Evolutionary conservation across 495 filamentous ascomycete genomes (phyloP), one percentile per base, ranked within the genome.

Genomic region (Friedmanniomyces simplex): DNA sequence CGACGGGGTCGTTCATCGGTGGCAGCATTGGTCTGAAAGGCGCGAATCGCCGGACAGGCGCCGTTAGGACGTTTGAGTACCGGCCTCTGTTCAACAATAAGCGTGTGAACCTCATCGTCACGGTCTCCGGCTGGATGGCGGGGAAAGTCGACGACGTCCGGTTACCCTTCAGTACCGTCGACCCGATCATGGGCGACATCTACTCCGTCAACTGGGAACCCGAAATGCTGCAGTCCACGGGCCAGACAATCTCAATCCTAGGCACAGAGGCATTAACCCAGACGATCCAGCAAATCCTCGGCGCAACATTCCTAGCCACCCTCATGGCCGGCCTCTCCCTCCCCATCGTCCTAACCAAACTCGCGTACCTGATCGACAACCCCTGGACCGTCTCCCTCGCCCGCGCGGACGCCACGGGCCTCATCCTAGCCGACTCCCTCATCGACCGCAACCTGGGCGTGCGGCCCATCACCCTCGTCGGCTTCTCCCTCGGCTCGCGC

Each of bases 131-230:
- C 12, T 99, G 93, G 93, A 95, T 99, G 90, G 96, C 87, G 42
- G 91, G 93, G 55, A 96, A 94, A 68, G 83, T 94, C 39, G 93
- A 99, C 70, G 93, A 99, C 70, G 90, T 97, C 39, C 86, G 93
- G 55, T 69, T 99, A 58, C 93, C 93, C 14, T 99, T 82, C 70
- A 95, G 88, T 72, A 99, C 93, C 1, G 84, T 99, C 2, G 91
- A 97, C 69, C 90, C 93, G 0, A 81, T 96, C 57, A 97, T 99
- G 93, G 93, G 93, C 32, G 93, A 99, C 73, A 80, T 99, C 21
- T 99, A 97, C 72, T 97, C 94, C 0, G 83, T 99, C 10, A 76
- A 91, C 52, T 99, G 94, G 94, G 93, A 99, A 70, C 94, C 93
- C 3, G 93, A 99, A 63, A 95, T 99, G 91, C 78, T 99, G 61